Base-by-base conservation (phyloP, 768 basidiomycete species). In the Boletus bicolor region DNA sequence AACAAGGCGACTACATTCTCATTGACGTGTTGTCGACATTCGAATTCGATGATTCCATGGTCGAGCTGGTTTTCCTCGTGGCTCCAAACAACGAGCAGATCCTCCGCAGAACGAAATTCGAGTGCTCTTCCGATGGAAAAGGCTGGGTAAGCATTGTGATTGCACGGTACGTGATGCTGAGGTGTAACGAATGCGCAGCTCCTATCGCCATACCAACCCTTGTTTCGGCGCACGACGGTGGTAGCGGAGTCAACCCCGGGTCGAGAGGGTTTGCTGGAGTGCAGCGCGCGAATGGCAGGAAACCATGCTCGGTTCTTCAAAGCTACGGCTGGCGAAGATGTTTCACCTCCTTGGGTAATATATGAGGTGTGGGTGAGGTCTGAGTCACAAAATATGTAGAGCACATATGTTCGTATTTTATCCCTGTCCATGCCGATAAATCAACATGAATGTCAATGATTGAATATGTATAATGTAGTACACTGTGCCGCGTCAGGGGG, bases 341-440 rank as follows among this genome's bases (percentile, higher is more conserved):
- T 70, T 47, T 48, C 67, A 34, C 58, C 64, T 45, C 62, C 63
- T 9, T 79, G 77, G 76, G 58, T 58, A 49, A 57, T 80, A 50
- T 68, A 71, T 48, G 79, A 76, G 57, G 65, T 77, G 15, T 79
- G 78, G 78, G 54, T 74, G 49, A 65, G 74, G 51, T 66, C 54
- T 26, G 24, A 61, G 51, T 44, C 57, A 48, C 48, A 49, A 43
- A 41, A 21, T 51, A 35, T 24, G 34, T 64, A 58, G 59, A 46
- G 3, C 24, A 24, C 21, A 44, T 24, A 24, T 24, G 21, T 17
- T 21, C 24, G 44, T 35, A n/a, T 54, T 52, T 44, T 44, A 60
- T 28, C 17, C n/a, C 28, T 10, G 30, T 46, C 12, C 28, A 30
- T 26, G 37, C n/a, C 28, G 19, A 19, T 19, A 19, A 19, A 19